Base-by-base conservation (phyloP, 768 basidiomycete genomes). In the Boletus reticuloceps region DNA sequence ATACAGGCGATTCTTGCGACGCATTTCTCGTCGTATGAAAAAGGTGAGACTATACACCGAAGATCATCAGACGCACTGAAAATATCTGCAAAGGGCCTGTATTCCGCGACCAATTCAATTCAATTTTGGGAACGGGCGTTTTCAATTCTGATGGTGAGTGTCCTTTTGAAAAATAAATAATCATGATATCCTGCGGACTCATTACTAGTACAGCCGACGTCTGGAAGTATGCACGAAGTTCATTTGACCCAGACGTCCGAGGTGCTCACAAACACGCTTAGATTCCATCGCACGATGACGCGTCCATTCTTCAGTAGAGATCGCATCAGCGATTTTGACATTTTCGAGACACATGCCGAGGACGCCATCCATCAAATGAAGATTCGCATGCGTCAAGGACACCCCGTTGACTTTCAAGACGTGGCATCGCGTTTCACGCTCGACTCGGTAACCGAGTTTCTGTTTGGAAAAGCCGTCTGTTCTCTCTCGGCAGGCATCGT, bases 391-490 rank as follows among this genome's bases (percentile, higher is more conserved):
- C 51, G 59, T 7, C 61, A 73, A 27, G 76, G 76, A 2, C 66
- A 73, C 37, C 68, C 75, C 6, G 61, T 81, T 36, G 76, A 80
- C 59, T 71, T 77, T 55, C 75, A 80, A 60, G 79, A 78, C 45
- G 58, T 78, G 51, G 67, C 68, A 2, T 70, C 69, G 2, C 72
- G 78, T 3, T 82, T 82, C 64, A 82, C 82, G 1, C 66, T 86
- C 34, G 84, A 86, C 61, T 81, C 81, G 1, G 81, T 81, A 0
- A 79, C 82, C 0, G 79, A 80, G 25, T 84, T 85, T 61, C 73
- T 84, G 11, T 82, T 83, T 55, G 80, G 82, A 31, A 63, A 64
- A 16, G 63, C 71, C 19, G 76, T 76, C 11, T 22, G 71, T 37
- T 71, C 70, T 1, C 66, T 77, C 32, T 64, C 70, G 0, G 74